Evolutionary conservation across 257 asterid genomes (phyloP), one percentile per base, ranked within the genome.

Genomic region (Salvia splendens): DNA sequence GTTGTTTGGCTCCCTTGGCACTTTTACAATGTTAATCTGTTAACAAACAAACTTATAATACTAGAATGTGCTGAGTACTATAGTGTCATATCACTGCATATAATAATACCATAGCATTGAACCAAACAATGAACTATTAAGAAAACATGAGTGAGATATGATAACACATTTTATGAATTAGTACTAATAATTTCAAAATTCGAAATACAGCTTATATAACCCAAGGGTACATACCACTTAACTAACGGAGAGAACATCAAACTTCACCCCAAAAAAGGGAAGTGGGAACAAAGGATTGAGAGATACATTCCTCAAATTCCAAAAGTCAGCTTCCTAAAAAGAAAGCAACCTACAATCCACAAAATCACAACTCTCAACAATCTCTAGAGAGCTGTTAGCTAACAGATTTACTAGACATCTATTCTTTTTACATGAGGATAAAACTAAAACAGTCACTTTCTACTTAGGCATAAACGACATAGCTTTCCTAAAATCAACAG

Each of bases 401-500:
- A 55, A 38, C 41, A 75, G 59, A 65, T 61, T 61, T 64, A 75
- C 77, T 42, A 60, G 64, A 59, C 61, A 75, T 58, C 79, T 83
- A 75, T 81, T 69, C 79, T 83, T 77, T 82, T 64, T 81, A 85
- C 86, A 85, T 24, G 70, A 41, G 42, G 72, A 59, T 53, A 72
- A 24, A 35, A 72, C 76, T 60, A 69, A 50, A 41, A 72, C 45
- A 57, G 48, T 49, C 60, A 38, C 46, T 63, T 41, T 16, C 49
- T 49, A 72, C 43, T 70, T 78, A 64, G 94, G 73, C 76, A 74
- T 71, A 59, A 78, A 75, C n/a, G 96, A 79, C 83, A 92, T 71
- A 53, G 88, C 79, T 64, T 80, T 70, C 64, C 84, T 74, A 30
- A 89, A 73, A 69, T 87, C 86, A 80, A 83, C 74, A 5, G 93